phyloP scores from a whole-genome alignment of 2,329 filamentous ascomycete genomes.

The Aspergillus brasiliensis region DNA sequence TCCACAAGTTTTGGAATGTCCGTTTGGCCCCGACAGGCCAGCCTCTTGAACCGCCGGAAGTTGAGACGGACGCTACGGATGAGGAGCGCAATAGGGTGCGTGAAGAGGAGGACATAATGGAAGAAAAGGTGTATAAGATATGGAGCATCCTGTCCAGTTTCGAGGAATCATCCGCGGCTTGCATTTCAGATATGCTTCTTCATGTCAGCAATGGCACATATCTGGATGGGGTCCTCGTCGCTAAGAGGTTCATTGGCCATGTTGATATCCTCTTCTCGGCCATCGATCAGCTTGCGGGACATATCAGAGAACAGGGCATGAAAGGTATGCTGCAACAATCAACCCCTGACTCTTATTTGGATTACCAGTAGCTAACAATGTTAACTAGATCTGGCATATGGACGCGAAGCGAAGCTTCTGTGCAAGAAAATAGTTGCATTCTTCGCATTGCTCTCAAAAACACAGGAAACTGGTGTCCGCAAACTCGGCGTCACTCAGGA shows the following conservation, averaged over 20 bases:
- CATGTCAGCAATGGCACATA: constrained; percentile 98
- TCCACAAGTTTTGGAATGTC: constrained; percentile 99
- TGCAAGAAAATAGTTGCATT: constrained; percentile 99
- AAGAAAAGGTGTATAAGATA: constrained; percentile 96
- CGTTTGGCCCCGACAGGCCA: constrained; percentile 69
- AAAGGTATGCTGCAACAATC: constrained; percentile 60
- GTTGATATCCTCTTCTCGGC: constrained; percentile 90
- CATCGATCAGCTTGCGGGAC: constrained; percentile 78
- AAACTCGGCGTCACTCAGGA: constrained; percentile 97
- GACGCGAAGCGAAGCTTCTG: constrained; percentile 94
- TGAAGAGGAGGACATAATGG: constrained; percentile 87
- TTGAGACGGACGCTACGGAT: constrained; percentile 61
- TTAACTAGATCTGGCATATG: constrained; percentile 75
- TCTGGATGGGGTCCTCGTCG: constrained; percentile 89
- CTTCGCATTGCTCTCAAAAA: constrained; percentile 91
- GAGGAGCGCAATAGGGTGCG: constrained; percentile 75
- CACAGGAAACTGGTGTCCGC: constrained; percentile 83
- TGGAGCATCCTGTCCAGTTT: constrained; percentile 98
- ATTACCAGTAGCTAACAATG: constrained; percentile 20
- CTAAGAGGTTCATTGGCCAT: constrained; percentile 94
- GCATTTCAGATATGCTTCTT: constrained; percentile 97
- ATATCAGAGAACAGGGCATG: constrained; percentile 68
- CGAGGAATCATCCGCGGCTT: constrained; percentile 95
- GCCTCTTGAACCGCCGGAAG: constrained; percentile 45
- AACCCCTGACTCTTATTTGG: background rate